Conservation (phyloP, 1,284 basidiomycete species). For the Moesziomyces parantarcticus region DNA sequence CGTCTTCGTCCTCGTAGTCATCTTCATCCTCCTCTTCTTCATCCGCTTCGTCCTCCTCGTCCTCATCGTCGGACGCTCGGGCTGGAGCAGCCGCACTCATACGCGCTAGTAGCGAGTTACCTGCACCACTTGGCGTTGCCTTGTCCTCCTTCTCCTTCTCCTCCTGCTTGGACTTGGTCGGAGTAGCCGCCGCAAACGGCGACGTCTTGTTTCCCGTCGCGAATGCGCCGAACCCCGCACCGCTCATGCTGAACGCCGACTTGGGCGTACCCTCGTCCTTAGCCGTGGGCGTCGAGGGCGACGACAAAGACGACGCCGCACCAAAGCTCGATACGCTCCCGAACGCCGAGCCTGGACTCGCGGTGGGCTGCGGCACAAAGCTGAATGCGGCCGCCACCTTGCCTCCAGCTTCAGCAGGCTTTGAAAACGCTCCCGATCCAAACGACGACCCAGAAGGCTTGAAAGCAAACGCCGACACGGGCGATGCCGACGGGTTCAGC, state of each 20-base stretch:
- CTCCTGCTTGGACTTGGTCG: constrained; percentile 7
- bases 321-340: constrained; percentile 16
- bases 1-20: constrained; percentile 72
- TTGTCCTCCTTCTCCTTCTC: constrained; percentile 8
- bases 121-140: background rate
- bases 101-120: constrained; percentile 17
- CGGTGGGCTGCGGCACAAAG: constrained; percentile 17
- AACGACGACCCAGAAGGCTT: constrained; percentile 22
- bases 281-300: constrained; percentile 4
- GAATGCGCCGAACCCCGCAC: constrained; percentile 24
- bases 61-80: constrained; percentile 60
- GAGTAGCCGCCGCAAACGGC: constrained; percentile 18
- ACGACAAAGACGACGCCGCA: constrained; percentile 4
- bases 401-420: constrained; percentile 1
- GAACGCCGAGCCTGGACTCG: constrained; percentile 7
- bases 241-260: constrained; percentile 21
- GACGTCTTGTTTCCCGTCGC: constrained; percentile 14
- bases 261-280: constrained; percentile 1
- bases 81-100: constrained; percentile 6
- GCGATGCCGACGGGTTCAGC: constrained; percentile 11
- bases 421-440: constrained; percentile 36
- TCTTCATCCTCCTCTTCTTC: constrained; percentile 70
- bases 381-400: constrained; percentile 26
- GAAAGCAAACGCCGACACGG: constrained; percentile 32
- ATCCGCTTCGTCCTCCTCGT: constrained; percentile 74